Percentiles rank a stretch among this genome's conserved stretches.
These are phyloP conservation scores for Cephalotrichum gorgonifer DNA, from an alignment of 2,329 filamentous ascomycete genomes.

Conservation along the genomic window DNA sequence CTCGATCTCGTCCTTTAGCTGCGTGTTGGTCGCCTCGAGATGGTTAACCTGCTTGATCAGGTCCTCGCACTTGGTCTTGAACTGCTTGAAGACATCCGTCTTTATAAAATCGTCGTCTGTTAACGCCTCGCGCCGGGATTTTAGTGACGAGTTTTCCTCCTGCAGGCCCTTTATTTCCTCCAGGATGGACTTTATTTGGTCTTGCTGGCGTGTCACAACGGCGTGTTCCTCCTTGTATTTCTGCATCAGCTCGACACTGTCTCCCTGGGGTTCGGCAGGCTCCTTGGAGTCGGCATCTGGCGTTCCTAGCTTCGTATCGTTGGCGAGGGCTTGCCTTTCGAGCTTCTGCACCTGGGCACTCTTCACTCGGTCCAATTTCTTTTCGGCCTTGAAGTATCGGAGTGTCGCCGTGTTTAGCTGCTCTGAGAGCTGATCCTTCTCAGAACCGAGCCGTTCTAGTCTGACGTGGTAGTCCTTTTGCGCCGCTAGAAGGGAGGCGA, in stretches of 20 bases:
- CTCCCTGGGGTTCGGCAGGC: slow-evolving; percentile 45
- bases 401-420: slow-evolving; percentile 81
- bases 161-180: slow-evolving; percentile 64
- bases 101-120: slow-evolving; percentile 90
- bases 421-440: slow-evolving; percentile 78
- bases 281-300: slow-evolving; percentile 34
- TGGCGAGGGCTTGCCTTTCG: slow-evolving; percentile 76
- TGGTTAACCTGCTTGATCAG: slow-evolving; percentile 87
- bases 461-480: slow-evolving; percentile 76
- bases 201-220: slow-evolving; percentile 71
- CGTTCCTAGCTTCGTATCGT: slow-evolving; percentile 38
- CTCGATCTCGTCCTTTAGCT: slow-evolving; percentile 74
- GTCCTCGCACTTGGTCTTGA: slow-evolving; percentile 86
- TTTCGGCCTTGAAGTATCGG: slow-evolving; percentile 90
- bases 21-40: slow-evolving; percentile 77
- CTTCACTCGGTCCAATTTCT: slow-evolving; percentile 81
- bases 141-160: slow-evolving; percentile 70
- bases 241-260: slow-evolving; percentile 58
- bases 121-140: slow-evolving; percentile 55
- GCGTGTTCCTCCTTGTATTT: slow-evolving; percentile 71
- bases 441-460: slow-evolving; percentile 61
- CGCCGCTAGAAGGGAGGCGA: slow-evolving; percentile 64
- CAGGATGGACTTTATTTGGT: slow-evolving; percentile 73
- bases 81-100: slow-evolving; percentile 85
- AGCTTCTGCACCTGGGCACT: slow-evolving; percentile 85